These are phyloP conservation scores for Fusarium caatingaense DNA, from an alignment of 2,329 filamentous ascomycete genomes.

Conservation along the genomic window DNA sequence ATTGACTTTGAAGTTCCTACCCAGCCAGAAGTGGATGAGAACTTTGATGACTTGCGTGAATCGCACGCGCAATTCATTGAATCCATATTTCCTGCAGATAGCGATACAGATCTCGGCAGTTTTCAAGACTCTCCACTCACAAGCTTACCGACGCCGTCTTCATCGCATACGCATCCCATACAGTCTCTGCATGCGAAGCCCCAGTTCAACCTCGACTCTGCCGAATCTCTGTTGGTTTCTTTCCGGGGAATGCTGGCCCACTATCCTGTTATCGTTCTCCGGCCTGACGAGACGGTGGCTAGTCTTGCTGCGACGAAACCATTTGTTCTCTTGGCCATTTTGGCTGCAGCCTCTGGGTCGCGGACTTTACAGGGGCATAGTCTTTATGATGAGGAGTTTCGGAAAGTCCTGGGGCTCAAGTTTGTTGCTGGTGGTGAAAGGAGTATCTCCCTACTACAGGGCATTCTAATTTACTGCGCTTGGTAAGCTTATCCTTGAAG, in stretches of 20 bases:
- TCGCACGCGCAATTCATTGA: conserved; percentile 58
- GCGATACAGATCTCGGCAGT: conserved; percentile 32
- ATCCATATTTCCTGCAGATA: conserved; percentile 51
- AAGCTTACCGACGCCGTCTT: conserved; percentile 45
- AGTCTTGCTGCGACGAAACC: conserved; percentile 60
- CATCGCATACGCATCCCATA: conserved; percentile 50
- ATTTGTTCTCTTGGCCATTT: conserved; percentile 65
- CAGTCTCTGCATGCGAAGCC: conserved; percentile 59
- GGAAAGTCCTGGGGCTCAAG: conserved; percentile 66
- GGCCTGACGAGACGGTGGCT: conserved; percentile 55
- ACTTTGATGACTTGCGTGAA: conserved; percentile 57
- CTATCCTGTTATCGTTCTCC: conserved; percentile 59
- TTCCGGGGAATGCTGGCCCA: conserved; percentile 59
- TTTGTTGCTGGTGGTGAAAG: conserved; percentile 68
- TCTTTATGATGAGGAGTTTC: conserved; percentile 68
- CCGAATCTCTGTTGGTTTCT: conserved; percentile 56
- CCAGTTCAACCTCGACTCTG: conserved; percentile 67
- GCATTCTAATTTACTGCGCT: conserved; percentile 66
- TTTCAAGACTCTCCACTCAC: conserved; percentile 38
- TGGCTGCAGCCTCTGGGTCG: conserved; percentile 62
- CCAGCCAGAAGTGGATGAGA: conserved; percentile 52
- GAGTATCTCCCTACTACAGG: conserved; percentile 67
- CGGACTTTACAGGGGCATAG: conserved; percentile 62
- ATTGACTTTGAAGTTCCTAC: conserved; percentile 63
- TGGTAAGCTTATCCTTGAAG: conserved; percentile 57